Base-by-base conservation (phyloP, 768 basidiomycete genomes). In the Pleurotus djamor region DNA sequence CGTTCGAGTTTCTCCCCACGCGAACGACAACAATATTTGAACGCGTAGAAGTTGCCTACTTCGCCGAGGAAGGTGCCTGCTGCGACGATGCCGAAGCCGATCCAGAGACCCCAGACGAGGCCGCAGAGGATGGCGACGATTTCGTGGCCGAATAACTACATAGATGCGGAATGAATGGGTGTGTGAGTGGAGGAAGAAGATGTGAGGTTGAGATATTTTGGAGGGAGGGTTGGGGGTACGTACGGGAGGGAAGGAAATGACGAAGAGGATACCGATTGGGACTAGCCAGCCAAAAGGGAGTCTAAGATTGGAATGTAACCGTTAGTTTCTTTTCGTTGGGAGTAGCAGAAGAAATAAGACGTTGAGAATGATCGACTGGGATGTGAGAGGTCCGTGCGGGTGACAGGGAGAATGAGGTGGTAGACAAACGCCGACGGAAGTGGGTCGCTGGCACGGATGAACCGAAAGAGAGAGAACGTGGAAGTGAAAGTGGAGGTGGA, bases 91-190 rank as follows among this genome's bases (percentile, higher is more conserved):
- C 74, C 95, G 65, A 96, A 96, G 2, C 94, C 95, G 21, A 81
- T 67, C 81, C 95, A 88, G 2, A 95, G 76, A 2, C 92, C 94
- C 92, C 93, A 97, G 2, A 96, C 91, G 36, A 96, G 71, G 14
- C 95, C 95, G 65, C 92, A 94, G 5, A 96, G 77, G 37, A 96
- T 82, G 21, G 92, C 91, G 43, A 96, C 79, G 58, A 96, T 91
- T 79, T 96, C 95, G 62, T 96, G 94, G 4, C 95, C 95, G 66
- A 95, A 95, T n/a, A n/a, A n/a, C n/a, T n/a, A n/a, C n/a, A n/a
- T n/a, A n/a, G n/a, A n/a, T n/a, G n/a, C n/a, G n/a, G n/a, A n/a
- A n/a, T n/a, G n/a, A n/a, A n/a, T n/a, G n/a, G n/a, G n/a, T n/a
- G n/a, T n/a, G n/a, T n/a, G n/a, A n/a, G n/a, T n/a, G n/a, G n/a